A percentile compares a stretch with the other conserved stretches of the same genome.
Evolutionary conservation across 2,329 filamentous ascomycete species (phyloP).

Genomic region (Ophiostoma quercus): DNA sequence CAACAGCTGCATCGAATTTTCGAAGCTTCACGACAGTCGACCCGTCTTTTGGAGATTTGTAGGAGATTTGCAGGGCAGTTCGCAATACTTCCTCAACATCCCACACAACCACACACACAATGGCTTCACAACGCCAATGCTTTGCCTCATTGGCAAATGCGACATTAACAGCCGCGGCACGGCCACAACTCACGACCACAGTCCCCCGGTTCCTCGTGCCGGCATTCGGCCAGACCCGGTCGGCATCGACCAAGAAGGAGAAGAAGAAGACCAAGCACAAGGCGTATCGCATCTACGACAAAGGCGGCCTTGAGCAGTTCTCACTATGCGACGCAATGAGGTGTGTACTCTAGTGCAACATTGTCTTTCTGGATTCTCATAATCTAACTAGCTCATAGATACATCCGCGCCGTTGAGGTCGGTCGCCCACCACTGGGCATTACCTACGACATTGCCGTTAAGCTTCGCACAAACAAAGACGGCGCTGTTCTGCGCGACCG

Average conservation of each 20-base stretch:
- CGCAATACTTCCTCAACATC: neutral
- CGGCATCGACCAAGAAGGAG: constrained; percentile 47
- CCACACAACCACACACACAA: constrained; percentile 34
- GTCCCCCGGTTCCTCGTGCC: constrained; percentile 50
- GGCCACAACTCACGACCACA: constrained; percentile 39
- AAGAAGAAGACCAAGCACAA: constrained; percentile 60
- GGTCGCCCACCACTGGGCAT: constrained; percentile 64
- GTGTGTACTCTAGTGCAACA: constrained; percentile 32
- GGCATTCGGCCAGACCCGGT: constrained; percentile 42
- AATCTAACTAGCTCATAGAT: constrained; percentile 47
- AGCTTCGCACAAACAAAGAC: constrained; percentile 76
- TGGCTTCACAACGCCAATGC: constrained; percentile 51
- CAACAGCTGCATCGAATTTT: constrained; percentile 19
- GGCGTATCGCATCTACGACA: constrained; percentile 59
- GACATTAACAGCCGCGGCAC: constrained; percentile 39
- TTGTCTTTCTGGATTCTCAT: too few species aligned
- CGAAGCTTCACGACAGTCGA: constrained; percentile 19
- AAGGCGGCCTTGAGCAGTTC: constrained; percentile 66
- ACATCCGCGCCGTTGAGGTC: constrained; percentile 88
- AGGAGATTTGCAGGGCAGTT: constrained; percentile 5
- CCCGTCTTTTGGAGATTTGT: neutral
- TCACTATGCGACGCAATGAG: constrained; percentile 89
- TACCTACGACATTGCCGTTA: constrained; percentile 88
- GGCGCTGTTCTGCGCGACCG: constrained; percentile 83
- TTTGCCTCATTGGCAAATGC: constrained; percentile 51